A percentile compares a stretch with the other conserved stretches of the same genome.
These are phyloP conservation scores for Dorcoceras hygrometricum DNA, from an alignment of 257 asterid species.

Conservation along the genomic window DNA sequence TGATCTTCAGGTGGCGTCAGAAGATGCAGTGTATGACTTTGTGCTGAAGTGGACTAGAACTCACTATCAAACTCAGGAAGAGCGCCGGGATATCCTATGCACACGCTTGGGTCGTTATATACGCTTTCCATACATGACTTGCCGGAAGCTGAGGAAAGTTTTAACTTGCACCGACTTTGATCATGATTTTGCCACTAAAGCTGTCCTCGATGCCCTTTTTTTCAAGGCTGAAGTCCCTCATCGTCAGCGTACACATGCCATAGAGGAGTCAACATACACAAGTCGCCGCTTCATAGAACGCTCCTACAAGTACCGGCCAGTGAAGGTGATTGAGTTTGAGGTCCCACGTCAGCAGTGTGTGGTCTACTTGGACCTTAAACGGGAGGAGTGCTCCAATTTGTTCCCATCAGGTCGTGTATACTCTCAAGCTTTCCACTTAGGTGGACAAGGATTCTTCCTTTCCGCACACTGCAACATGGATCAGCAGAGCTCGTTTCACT, in stretches of 20 bases:
- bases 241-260: conserved; percentile 63
- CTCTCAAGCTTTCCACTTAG: conserved; percentile 90
- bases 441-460: conserved; percentile 89
- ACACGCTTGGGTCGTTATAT: conserved; percentile 60
- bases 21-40: conserved; percentile 88
- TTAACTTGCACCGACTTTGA: conserved; percentile 73
- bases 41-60: conserved; percentile 73
- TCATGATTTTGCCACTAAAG: conserved; percentile 57
- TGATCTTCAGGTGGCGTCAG: conserved; percentile 85
- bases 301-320: conserved; percentile 80
- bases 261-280: conserved; percentile 52
- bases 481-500: conserved; percentile 79
- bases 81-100: conserved; percentile 64
- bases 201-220: conserved; percentile 73
- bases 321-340: conserved; percentile 80
- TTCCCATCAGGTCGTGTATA: conserved; percentile 83
- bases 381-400: conserved; percentile 64
- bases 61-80: conserved; percentile 57
- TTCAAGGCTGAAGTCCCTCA: conserved; percentile 85
- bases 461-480: conserved; percentile 97
- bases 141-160: conserved; percentile 72
- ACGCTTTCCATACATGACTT: conserved; percentile 84
- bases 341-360: conserved; percentile 81
- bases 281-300: conserved; percentile 71
- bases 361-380: conserved; percentile 82